Percentiles rank a stretch among this genome's conserved stretches.
Evolutionary conservation across 192 early-diverging fungal genomes (phyloP).

Genomic region (Umbelopsis sp.): DNA sequence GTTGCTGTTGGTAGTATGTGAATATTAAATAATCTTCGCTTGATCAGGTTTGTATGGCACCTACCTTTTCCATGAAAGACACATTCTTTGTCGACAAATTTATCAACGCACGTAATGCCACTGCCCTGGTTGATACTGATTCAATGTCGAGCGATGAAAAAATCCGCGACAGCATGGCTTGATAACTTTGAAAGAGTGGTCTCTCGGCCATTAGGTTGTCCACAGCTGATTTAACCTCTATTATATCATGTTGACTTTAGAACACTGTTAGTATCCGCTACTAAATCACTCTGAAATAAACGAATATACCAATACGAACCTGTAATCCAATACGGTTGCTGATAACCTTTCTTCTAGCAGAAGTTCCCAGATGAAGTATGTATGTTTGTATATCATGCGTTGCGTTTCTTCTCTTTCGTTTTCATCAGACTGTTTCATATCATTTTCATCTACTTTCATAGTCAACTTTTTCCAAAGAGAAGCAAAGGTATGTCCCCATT

Average conservation of each 20-base stretch:
- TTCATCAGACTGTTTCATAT: not conserved
- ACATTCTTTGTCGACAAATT: constrained; percentile 72
- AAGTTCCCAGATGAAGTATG: not conserved
- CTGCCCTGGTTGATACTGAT: constrained; percentile 70
- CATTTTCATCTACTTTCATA: not conserved
- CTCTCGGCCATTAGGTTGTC: constrained; percentile 51
- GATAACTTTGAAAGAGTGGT: constrained; percentile 69
- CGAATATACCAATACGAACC: not conserved
- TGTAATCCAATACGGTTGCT: not conserved
- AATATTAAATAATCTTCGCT: not conserved
- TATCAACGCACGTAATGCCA: constrained; percentile 79
- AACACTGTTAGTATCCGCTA: not conserved
- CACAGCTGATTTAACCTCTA: constrained; percentile 34
- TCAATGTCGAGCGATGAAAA: constrained; percentile 63
- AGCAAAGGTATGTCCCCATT: constrained; percentile 40
- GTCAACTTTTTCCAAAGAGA: constrained; percentile 15
- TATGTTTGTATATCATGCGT: not conserved
- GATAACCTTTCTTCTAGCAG: not conserved
- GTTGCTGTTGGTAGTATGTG: constrained; percentile 29
- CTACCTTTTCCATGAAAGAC: constrained; percentile 59
- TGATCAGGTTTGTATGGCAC: not conserved
- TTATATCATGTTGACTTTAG: not conserved
- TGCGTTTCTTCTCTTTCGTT: not conserved
- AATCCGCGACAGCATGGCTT: constrained; percentile 68
- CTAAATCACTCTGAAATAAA: not conserved